Evolutionary conservation across 2,329 filamentous ascomycete species (phyloP).

Genomic region (Raffaelea arxii): DNA sequence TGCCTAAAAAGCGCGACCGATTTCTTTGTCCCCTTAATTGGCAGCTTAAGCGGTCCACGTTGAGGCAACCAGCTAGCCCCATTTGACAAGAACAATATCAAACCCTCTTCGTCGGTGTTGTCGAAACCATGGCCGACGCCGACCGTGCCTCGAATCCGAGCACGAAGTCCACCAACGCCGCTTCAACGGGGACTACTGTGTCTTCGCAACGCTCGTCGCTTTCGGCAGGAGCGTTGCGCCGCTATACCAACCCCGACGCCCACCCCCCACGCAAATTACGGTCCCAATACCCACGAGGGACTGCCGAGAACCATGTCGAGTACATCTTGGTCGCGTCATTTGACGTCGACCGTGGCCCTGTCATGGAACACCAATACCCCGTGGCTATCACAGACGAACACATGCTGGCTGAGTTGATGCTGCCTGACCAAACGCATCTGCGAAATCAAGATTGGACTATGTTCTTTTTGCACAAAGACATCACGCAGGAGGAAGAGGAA

Average conservation of each 20-base stretch:
- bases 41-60: too few relatives aligned
- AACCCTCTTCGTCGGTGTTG: constrained; percentile 26
- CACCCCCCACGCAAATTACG: constrained; percentile 48
- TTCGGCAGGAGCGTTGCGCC: constrained; percentile 28
- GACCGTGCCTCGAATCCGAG: constrained; percentile 50
- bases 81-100: too few relatives aligned
- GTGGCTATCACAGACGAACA: constrained; percentile 93
- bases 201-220: constrained; percentile 54
- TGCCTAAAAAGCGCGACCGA: too few relatives aligned
- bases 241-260: constrained; percentile 39
- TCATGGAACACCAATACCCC: constrained; percentile 98
- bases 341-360: constrained; percentile 87
- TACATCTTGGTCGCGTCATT: constrained; percentile 97
- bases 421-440: constrained; percentile 92
- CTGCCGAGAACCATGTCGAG: constrained; percentile 87
- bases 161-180: constrained; percentile 46
- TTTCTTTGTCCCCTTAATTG: too few relatives aligned
- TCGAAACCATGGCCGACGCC: constrained; percentile 25
- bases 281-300: constrained; percentile 67
- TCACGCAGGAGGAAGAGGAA: constrained; percentile 72
- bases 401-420: constrained; percentile 96
- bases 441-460: constrained; percentile 98
- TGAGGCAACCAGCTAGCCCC: too few relatives aligned
- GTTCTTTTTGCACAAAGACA: constrained; percentile 96
- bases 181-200: constrained; percentile 43